Conservation (phyloP, 2,329 filamentous ascomycete genomes). For the Lecanicillium sp. region DNA sequence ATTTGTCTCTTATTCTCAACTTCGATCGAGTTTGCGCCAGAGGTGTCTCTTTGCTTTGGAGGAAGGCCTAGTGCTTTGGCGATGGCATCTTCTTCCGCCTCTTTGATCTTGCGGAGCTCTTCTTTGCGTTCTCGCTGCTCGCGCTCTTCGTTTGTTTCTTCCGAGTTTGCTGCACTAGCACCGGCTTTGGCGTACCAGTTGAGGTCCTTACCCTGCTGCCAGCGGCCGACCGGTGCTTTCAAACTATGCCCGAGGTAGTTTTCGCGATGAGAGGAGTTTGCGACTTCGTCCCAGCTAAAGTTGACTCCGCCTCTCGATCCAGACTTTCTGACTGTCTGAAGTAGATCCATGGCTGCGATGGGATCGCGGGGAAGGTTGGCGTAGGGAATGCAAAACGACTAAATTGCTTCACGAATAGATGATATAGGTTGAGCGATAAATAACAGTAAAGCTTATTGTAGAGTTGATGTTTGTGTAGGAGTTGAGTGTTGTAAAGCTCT, state of each 20-base stretch:
- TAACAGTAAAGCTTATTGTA: no score
- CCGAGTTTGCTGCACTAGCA: constrained; percentile 35
- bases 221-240: constrained; percentile 86
- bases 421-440: not conserved
- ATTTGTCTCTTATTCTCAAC: constrained; percentile 36
- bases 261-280: constrained; percentile 78
- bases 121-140: constrained; percentile 57
- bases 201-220: constrained; percentile 70
- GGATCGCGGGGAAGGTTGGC: not conserved
- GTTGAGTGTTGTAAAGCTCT: not conserved
- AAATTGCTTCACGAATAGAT: not conserved
- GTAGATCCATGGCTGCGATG: constrained; percentile 68
- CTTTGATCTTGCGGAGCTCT: constrained; percentile 75
- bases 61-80: constrained; percentile 75
- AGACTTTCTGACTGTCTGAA: constrained; percentile 81
- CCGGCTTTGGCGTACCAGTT: constrained; percentile 57
- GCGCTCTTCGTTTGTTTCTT: constrained; percentile 51
- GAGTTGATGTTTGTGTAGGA: no score
- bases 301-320: constrained; percentile 90
- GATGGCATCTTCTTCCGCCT: constrained; percentile 89
- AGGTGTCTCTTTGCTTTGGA: constrained; percentile 49
- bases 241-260: constrained; percentile 84
- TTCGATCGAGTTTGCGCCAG: constrained; percentile 61
- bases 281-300: constrained; percentile 95
- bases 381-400: not conserved